A percentile compares a stretch with the other conserved stretches of the same genome.
These are phyloP conservation scores for Brassica carinata DNA, from an alignment of 345 rosid genomes.

Conservation along the genomic window DNA sequence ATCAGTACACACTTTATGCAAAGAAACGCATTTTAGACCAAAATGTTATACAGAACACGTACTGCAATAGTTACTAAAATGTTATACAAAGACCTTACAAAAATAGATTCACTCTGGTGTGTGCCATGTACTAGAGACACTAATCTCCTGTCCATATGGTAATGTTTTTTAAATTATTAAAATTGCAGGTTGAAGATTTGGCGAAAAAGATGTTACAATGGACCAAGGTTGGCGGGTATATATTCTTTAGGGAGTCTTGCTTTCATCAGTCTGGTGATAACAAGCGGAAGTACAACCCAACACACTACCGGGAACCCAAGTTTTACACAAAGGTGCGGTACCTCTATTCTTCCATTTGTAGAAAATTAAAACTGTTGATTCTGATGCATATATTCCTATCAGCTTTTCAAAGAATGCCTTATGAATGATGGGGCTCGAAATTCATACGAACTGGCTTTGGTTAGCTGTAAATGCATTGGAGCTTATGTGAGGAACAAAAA, in stretches of 20 bases:
- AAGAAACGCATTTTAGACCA: too few species aligned
- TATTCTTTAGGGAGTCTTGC: conserved; percentile 96
- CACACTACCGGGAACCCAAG: conserved; percentile 97
- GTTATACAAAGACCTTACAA: too few species aligned
- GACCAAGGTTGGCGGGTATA: conserved; percentile 84
- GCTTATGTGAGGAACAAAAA: conserved; percentile 94
- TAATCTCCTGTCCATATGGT: neutral
- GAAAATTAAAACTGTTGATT: neutral
- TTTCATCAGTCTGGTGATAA: conserved; percentile 94
- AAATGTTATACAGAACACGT: too few species aligned
- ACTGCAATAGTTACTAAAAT: too few species aligned
- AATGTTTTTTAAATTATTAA: neutral
- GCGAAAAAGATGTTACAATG: conserved; percentile 78
- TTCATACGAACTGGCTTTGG: conserved; percentile 74
- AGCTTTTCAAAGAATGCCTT: conserved; percentile 84
- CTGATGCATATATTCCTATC: conserved; percentile 28
- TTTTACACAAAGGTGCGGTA: conserved; percentile 83
- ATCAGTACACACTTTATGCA: neutral
- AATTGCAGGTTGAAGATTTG: conserved; percentile 68
- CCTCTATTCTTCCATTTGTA: conserved; percentile 7
- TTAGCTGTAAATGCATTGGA: conserved; percentile 90
- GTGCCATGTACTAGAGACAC: neutral
- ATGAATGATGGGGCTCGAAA: conserved; percentile 57
- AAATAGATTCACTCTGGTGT: too few species aligned
- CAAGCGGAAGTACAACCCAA: conserved; percentile 78